phyloP scores from a whole-genome alignment of 2,329 filamentous ascomycete genomes.

The Huntiella omanensis region DNA sequence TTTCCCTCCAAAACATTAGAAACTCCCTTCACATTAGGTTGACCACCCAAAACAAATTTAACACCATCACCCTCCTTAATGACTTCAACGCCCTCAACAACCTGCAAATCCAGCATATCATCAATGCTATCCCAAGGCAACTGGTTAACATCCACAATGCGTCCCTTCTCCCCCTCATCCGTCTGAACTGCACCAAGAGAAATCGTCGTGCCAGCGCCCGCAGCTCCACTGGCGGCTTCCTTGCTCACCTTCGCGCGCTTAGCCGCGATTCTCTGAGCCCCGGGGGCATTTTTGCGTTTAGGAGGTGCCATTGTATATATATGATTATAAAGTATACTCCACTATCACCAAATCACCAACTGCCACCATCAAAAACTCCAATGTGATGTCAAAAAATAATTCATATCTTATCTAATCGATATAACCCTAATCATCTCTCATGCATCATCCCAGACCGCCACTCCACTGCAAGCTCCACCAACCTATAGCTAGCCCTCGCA shows the following conservation, averaged over 20 bases:
- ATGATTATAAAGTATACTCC: too few relatives aligned
- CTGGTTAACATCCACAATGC: constrained; percentile 24
- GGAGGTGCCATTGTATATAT: too few relatives aligned
- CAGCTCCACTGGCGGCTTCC: not conserved
- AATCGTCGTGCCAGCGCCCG: constrained; percentile 7
- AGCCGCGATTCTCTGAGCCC: not conserved
- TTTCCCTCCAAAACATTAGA: constrained; percentile 36
- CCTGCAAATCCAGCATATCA: constrained; percentile 80
- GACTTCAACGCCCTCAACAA: constrained; percentile 82
- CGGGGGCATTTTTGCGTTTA: not conserved
- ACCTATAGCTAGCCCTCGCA: too few relatives aligned
- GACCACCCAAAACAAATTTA: constrained; percentile 31
- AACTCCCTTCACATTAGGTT: constrained; percentile 10
- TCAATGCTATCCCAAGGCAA: constrained; percentile 57
- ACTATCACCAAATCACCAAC: too few relatives aligned
- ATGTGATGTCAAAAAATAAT: too few relatives aligned
- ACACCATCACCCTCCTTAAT: constrained; percentile 42
- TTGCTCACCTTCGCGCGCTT: not conserved
- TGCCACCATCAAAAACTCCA: too few relatives aligned
- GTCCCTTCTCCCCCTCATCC: not conserved
- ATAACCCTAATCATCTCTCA: too few relatives aligned
- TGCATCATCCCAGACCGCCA: too few relatives aligned
- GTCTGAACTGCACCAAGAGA: constrained; percentile 10
- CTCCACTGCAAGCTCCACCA: too few relatives aligned
- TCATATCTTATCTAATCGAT: too few relatives aligned